A percentile compares a stretch with the other conserved stretches of the same genome.
phyloP scores from a whole-genome alignment of 2,329 filamentous ascomycete genomes.

The Magnaporthiopsis incrustans region DNA sequence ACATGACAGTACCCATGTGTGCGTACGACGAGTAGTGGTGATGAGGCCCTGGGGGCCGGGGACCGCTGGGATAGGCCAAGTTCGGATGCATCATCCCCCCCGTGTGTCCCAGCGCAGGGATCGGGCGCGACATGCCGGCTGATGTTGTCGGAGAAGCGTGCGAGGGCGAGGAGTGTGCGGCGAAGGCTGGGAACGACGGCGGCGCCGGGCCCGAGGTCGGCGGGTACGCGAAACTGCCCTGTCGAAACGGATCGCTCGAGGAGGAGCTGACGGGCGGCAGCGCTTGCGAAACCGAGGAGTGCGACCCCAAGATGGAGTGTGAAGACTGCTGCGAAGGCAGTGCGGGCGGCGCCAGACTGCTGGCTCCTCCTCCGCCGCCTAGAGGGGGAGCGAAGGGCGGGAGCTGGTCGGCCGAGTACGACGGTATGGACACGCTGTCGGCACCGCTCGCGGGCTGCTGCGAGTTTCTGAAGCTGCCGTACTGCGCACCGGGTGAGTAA shows the following conservation, averaged over 20 bases:
- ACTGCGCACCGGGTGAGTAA: too few species aligned
- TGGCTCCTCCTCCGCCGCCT: too few species aligned
- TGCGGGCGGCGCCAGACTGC: slow-evolving; percentile 9
- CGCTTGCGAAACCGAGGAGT: not conserved
- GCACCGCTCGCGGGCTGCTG: too few species aligned
- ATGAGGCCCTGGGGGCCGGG: not conserved
- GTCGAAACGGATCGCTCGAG: not conserved
- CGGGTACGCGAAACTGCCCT: not conserved
- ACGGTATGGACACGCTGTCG: not conserved
- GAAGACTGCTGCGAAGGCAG: slow-evolving; percentile 9
- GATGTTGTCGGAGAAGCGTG: not conserved
- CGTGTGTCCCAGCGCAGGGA: not conserved
- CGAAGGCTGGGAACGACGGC: not conserved
- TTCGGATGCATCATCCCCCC: not conserved
- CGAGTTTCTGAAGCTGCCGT: too few species aligned
- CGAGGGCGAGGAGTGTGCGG: not conserved
- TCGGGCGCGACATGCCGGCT: slow-evolving; percentile 5
- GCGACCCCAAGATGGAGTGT: not conserved
- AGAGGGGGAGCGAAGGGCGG: not conserved
- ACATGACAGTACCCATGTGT: slow-evolving; percentile 10
- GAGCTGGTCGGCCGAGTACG: not conserved
- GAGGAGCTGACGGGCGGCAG: not conserved
- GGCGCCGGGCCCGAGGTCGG: not conserved
- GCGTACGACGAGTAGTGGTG: slow-evolving; percentile 3
- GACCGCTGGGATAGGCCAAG: not conserved